Evolutionary conservation across 768 basidiomycete genomes (phyloP), one percentile per base, ranked within the genome.

Genomic region (Pulveroboletus ravenelii): DNA sequence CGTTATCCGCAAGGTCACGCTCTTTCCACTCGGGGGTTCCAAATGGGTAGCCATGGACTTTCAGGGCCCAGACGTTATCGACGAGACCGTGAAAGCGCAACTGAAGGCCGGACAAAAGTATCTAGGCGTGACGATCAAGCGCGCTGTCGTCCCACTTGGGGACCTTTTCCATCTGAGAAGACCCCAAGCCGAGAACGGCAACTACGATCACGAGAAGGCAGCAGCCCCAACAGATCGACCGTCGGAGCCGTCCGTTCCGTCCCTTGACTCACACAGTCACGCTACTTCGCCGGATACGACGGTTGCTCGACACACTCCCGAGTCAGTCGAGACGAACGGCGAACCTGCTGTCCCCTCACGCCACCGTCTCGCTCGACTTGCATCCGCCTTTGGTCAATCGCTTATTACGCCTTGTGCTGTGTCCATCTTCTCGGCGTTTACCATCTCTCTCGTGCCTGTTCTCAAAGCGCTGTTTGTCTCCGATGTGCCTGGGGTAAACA

Each of bases 21-120:
- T 88, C 14, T 88, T 87, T 59, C 80, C 85, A 0, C 59, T 79
- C 31, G 85, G 87, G 14, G 82, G 76, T 3, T 71, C 75, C 51
- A 72, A 71, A 4, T 71, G 76, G 56, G 68, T 89, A 23, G 71
- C 73, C 17, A 77, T 77, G 72, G 87, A 90, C 61, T 89, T 78
- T 54, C 70, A 69, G 13, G 85, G 84, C 0, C 80, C 83, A 1
- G 84, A 87, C 47, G 69, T 84, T 3, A 75, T 81, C 47, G 68
- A 76, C 9, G 78, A 81, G 45, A 79, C 81, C 47, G 71, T 85
- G 5, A 70, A 71, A 40, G 76, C 78, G 41, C 66, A 65, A 4
- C 69, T 80, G 50, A 70, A 65, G 12, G 55, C 55, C 8, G 74
- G 71, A 49, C 72, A 78, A 8, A 63, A 55, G 30, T 53, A 48